Conservation (phyloP, 2,329 filamentous ascomycete species). For the Huntiella savannae region DNA sequence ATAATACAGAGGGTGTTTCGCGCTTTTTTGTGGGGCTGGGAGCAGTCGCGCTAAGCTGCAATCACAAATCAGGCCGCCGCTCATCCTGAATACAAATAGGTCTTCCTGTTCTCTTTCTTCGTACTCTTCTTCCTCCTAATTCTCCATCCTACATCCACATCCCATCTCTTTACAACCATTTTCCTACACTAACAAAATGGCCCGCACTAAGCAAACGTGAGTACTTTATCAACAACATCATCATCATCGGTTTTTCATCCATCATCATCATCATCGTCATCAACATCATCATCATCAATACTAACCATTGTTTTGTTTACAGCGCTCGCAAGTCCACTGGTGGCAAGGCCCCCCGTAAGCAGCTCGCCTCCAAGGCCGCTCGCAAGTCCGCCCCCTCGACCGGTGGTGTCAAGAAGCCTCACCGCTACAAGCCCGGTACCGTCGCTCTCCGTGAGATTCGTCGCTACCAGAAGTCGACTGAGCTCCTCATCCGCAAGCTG, state of each 20-base stretch:
- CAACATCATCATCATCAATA: constrained; percentile 29
- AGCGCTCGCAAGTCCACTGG: constrained; percentile 54
- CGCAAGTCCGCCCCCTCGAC: constrained; percentile 96
- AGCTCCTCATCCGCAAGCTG: constrained; percentile 90
- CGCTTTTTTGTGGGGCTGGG: constrained; percentile 5
- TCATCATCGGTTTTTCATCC: constrained; percentile 15
- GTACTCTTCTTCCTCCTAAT: constrained; percentile 12
- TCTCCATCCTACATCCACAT: constrained; percentile 16
- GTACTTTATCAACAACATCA: constrained; percentile 2
- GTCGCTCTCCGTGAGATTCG: constrained; percentile 97
- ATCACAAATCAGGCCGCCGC: constrained; percentile 14
- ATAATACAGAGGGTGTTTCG: background rate
- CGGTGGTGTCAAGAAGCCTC: constrained; percentile 92
- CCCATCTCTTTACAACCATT: constrained; percentile 13
- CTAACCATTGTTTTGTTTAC: background rate
- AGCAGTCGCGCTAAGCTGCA: constrained; percentile 5
- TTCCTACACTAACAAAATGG: constrained; percentile 27
- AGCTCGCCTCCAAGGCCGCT: constrained; percentile 97
- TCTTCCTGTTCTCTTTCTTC: background rate
- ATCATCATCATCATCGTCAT: constrained; percentile 20
- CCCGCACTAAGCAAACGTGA: constrained; percentile 43
- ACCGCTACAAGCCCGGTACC: constrained; percentile 78
- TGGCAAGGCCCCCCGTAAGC: constrained; percentile 74
- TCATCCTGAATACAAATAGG: constrained; percentile 17
- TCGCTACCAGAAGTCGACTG: constrained; percentile 93